A percentile compares a stretch with the other conserved stretches of the same genome.
These are phyloP conservation scores for Phytophthora ramorum DNA, from an alignment of 352 stramenopile genomes.

Conservation along the genomic window DNA sequence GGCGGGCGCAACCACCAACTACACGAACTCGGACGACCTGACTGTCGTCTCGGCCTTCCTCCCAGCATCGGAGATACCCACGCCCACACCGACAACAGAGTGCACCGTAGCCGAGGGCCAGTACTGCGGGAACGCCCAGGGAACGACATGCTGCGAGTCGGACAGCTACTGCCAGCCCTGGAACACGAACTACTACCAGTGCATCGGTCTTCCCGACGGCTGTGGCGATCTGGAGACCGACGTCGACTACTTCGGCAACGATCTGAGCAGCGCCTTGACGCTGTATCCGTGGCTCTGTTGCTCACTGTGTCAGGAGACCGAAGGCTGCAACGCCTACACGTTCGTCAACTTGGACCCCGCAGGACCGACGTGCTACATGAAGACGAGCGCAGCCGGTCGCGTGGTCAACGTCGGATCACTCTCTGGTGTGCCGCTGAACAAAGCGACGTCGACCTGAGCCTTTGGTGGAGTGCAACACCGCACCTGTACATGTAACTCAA, in stretches of 20 bases:
- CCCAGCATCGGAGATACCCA: slow-evolving; percentile 6
- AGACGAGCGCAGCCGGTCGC: slow-evolving; percentile 34
- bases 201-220: slow-evolving; percentile 38
- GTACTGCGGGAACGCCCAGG: slow-evolving; percentile 54
- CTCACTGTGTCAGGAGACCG: slow-evolving; percentile 31
- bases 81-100: slow-evolving; percentile 18
- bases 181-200: slow-evolving; percentile 66
- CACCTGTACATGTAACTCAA: background rate
- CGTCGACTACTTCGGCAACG: slow-evolving; percentile 56
- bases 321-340: slow-evolving; percentile 52
- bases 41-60: slow-evolving; percentile 34
- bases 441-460: background rate
- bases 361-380: slow-evolving; percentile 56
- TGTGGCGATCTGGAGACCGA: slow-evolving; percentile 51
- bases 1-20: slow-evolving; percentile 24
- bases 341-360: slow-evolving; percentile 48
- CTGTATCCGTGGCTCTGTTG: slow-evolving; percentile 47
- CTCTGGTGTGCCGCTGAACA: slow-evolving; percentile 37
- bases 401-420: slow-evolving; percentile 35
- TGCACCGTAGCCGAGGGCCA: slow-evolving; percentile 36
- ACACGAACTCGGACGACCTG: slow-evolving; percentile 27
- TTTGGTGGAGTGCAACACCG: background rate
- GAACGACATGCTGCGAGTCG: slow-evolving; percentile 42
- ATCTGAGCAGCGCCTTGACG: slow-evolving; percentile 41
- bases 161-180: slow-evolving; percentile 57